Evolutionary conservation across 1,284 basidiomycete genomes (phyloP).

Genomic region (Apiotrichum porosum): DNA sequence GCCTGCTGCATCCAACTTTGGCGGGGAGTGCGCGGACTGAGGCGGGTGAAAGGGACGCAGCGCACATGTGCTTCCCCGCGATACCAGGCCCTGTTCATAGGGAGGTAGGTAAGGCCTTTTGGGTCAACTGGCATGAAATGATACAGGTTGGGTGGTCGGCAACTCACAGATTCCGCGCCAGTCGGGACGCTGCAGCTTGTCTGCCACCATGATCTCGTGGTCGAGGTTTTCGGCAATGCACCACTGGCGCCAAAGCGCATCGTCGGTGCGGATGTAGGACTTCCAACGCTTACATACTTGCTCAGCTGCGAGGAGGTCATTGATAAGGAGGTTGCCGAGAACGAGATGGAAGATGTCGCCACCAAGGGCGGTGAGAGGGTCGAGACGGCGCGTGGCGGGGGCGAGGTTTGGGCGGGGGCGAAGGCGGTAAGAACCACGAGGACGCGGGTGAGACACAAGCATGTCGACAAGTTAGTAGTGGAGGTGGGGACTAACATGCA

Average conservation of each 20-base stretch:
- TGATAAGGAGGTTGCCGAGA: conserved; percentile 23
- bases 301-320: conserved; percentile 14
- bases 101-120: neutral
- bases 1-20: too few species aligned
- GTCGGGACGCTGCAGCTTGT: neutral
- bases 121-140: neutral
- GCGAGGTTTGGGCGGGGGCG: too few species aligned
- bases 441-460: too few species aligned
- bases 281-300: conserved; percentile 23
- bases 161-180: neutral
- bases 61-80: too few species aligned
- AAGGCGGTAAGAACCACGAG: too few species aligned
- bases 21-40: too few species aligned
- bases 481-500: too few species aligned
- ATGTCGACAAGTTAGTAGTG: too few species aligned
- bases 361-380: conserved; percentile 30
- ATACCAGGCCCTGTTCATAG: neutral
- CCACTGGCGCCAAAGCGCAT: conserved; percentile 21
- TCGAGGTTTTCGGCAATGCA: conserved; percentile 18
- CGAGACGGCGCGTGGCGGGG: too few species aligned
- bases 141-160: too few species aligned
- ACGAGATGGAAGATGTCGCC: conserved; percentile 30
- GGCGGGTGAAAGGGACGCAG: too few species aligned
- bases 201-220: neutral
- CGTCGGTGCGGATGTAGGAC: conserved; percentile 7